Percentiles rank a stretch among this genome's conserved stretches.
phyloP scores from a whole-genome alignment of 2,329 filamentous ascomycete species.

The Phialophora expanda region DNA sequence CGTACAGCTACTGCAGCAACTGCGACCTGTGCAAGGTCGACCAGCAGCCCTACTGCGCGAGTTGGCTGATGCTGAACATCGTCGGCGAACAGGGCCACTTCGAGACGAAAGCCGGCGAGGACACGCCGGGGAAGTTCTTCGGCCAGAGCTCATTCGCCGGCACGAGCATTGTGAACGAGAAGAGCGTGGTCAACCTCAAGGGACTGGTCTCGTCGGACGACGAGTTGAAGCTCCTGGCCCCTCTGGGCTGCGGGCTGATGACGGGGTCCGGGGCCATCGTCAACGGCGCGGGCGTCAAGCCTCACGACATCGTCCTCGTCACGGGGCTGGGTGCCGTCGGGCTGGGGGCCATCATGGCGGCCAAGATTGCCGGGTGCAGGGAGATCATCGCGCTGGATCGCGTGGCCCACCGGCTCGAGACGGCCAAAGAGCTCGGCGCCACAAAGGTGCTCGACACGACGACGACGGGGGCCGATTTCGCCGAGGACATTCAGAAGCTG shows the following conservation, averaged over 20 bases:
- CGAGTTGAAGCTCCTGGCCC: slow-evolving; percentile 41
- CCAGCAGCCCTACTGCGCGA: slow-evolving; percentile 55
- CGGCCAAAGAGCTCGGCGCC: slow-evolving; percentile 50
- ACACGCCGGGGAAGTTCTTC: slow-evolving; percentile 47
- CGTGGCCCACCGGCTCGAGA: slow-evolving; percentile 45
- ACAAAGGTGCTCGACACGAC: slow-evolving; percentile 46
- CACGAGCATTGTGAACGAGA: slow-evolving; percentile 42
- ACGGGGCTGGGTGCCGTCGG: slow-evolving; percentile 56
- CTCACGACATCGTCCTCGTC: slow-evolving; percentile 49
- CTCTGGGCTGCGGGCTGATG: slow-evolving; percentile 45
- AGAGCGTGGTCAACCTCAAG: slow-evolving; percentile 40
- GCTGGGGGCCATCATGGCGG: slow-evolving; percentile 55
- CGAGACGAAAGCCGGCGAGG: slow-evolving; percentile 37
- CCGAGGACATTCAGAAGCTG: slow-evolving; percentile 45
- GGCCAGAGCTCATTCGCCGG: slow-evolving; percentile 48
- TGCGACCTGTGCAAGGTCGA: slow-evolving; percentile 57
- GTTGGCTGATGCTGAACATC: slow-evolving; percentile 57
- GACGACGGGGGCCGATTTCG: slow-evolving; percentile 38
- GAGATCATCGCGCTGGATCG: slow-evolving; percentile 52
- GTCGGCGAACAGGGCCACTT: slow-evolving; percentile 29
- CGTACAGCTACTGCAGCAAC: slow-evolving; percentile 54
- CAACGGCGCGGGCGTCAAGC: slow-evolving; percentile 48
- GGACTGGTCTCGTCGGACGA: slow-evolving; percentile 24
- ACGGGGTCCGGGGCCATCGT: slow-evolving; percentile 50
- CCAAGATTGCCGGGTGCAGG: slow-evolving; percentile 50